Base-by-base conservation (phyloP, 495 filamentous ascomycete genomes). In the Patellaria atrata region DNA sequence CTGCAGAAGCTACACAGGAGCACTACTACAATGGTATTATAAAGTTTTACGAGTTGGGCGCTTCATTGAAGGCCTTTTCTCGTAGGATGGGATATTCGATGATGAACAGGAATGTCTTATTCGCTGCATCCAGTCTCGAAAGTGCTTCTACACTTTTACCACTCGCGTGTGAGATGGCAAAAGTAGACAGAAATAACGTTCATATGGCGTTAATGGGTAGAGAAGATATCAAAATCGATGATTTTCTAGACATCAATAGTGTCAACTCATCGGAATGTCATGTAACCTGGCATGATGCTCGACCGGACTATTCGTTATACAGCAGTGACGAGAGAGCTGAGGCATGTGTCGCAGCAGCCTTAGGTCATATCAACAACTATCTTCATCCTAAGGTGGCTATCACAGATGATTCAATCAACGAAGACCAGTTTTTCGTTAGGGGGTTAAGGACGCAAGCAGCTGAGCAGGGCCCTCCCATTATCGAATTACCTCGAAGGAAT, bases 401-500 rank as follows among this genome's bases (percentile, higher is more conserved):
- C 27, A 51, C 68, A 18, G 70, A 75, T 42, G 55, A 61, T 13
- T 63, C 62, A 7, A 50, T 27, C 5, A 36, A 50, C 4, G 72
- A 75, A 41, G 65, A 71, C 19, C 38, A 44, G 0, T 58, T 68
- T 56, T 79, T 86, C 45, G 53, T 63, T 28, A 55, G 55, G 10
- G 71, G 60, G 0, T 47, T 79, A 3, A 54, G 63, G 33, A 45
- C 49, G 4, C 67, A 67, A 43, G 50, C 61, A 0, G 50, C 53
- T 11, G 54, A 54, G 3, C 51, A 56, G 26, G 54, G 52, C 6
- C 60, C 60, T 7, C 51, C 75, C 14, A 34, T 84, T 19, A 75
- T 93, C 18, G 71, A 75, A 40, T 52, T 91, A n/a, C 77, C 83
- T 4, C 51, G 57, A 27, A 61, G 65, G 33, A 59, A 63, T 4